Evolutionary conservation across 106 monocot genomes (phyloP), one percentile per base, ranked within the genome.

Genomic region (Dioscorea alata): DNA sequence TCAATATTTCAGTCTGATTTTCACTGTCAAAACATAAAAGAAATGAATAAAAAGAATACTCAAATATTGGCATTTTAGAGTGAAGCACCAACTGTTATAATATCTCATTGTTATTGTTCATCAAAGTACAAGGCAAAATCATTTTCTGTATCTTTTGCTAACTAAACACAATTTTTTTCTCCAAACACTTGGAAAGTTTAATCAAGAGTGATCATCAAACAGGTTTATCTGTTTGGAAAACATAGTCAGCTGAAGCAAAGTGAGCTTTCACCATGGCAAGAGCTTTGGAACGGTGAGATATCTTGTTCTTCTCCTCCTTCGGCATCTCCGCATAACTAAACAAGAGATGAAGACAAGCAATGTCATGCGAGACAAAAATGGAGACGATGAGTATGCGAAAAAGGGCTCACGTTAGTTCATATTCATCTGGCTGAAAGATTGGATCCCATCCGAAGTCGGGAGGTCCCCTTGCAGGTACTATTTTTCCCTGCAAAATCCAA

Each of bases 381-480:
- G 35, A 34, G 57, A 56, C 28, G 15, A 22, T 23, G 34, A 59
- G 14, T 2, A 65, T 24, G 12, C 1, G 49, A 13, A 5, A 56
- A 13, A 25, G 48, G 57, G 4, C 54, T 67, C 71, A 97, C 96
- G 96, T 97, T 61, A 80, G 82, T 16, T 84, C 86, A 56, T 87
- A 92, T 49, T 89, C 92, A 70, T 97, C 88, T 32, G 96, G 96
- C 66, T 97, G 80, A 64, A 97, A 97, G 49, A 97, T 74, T 7
- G 96, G 86, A 75, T 97, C 92, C 96, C 96, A 97, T 62, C 96
- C 96, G 83, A 97, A 97, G 83, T 89, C 92, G 54, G 64, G 13
- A 13, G 92, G 89, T 3, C 96, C 96, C 50, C 89, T 81, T 58
- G 96, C 69, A 67, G 80, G 84, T 48, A 96, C 96, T 32, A 96